Evolutionary conservation across 2,329 filamentous ascomycete species (phyloP).

Genomic region (Colletotrichum lindemuthianum): DNA sequence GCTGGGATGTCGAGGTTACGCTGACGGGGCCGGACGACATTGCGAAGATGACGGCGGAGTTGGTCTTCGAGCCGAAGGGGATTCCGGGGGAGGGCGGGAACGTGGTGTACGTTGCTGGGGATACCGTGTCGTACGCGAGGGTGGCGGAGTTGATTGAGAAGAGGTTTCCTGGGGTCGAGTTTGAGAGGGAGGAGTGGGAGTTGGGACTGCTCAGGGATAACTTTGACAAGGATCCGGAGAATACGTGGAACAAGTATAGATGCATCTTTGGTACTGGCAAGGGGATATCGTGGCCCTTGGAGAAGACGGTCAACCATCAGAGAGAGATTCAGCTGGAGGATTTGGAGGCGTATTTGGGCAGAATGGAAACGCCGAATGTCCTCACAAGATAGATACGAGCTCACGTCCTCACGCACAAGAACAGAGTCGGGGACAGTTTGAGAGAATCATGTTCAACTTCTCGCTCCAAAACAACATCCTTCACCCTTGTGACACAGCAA

Average conservation of each 20-base stretch:
- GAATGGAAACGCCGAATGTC: background rate
- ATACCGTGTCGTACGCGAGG: constrained; percentile 67
- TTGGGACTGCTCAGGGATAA: constrained; percentile 55
- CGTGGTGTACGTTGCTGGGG: constrained; percentile 68
- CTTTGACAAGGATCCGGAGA: constrained; percentile 56
- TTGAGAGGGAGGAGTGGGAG: constrained; percentile 62
- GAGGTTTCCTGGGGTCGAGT: constrained; percentile 47
- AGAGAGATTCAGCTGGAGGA: constrained; percentile 56
- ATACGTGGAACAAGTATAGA: constrained; percentile 67
- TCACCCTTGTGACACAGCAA: too few species aligned
- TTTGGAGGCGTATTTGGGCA: constrained; percentile 51
- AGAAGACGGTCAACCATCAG: constrained; percentile 62
- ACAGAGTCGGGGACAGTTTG: too few species aligned
- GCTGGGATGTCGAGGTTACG: constrained; percentile 71
- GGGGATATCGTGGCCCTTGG: constrained; percentile 68
- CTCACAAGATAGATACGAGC: background rate
- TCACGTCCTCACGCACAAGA: too few species aligned
- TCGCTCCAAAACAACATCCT: too few species aligned
- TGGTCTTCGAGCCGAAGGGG: constrained; percentile 56
- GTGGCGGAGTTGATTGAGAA: constrained; percentile 64
- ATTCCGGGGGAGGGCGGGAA: constrained; percentile 41
- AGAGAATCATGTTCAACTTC: too few species aligned
- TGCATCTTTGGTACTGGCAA: constrained; percentile 67
- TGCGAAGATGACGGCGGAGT: constrained; percentile 66
- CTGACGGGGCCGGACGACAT: constrained; percentile 73